Percentiles rank a stretch among this genome's conserved stretches.
Conservation (phyloP, 345 rosid species). For the Lepidium sativum region DNA sequence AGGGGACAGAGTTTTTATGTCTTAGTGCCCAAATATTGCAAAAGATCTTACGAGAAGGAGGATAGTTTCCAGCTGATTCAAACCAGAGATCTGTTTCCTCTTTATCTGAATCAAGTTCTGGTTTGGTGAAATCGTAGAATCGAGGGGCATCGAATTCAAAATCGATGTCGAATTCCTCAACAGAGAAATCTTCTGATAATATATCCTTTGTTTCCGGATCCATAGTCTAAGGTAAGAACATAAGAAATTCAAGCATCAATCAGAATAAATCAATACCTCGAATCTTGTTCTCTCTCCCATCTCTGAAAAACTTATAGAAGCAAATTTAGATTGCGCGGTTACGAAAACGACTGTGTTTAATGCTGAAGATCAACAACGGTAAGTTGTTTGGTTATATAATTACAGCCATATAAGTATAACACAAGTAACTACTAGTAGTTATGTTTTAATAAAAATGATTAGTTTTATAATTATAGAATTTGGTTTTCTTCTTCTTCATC, state of each 20-base stretch:
- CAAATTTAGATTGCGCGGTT: constrained; percentile 18
- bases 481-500: neutral
- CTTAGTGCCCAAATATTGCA: neutral
- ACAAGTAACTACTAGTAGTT: constrained; percentile 1
- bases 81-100: constrained; percentile 61
- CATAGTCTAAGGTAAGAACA: constrained; percentile 7
- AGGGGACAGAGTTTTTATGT: neutral
- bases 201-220: constrained; percentile 19
- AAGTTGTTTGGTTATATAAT: constrained; percentile 1
- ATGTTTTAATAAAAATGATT: too few species aligned
- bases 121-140: constrained; percentile 48
- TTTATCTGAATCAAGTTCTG: constrained; percentile 37
- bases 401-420: too few species aligned
- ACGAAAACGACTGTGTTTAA: constrained; percentile 14
- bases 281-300: neutral
- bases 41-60: constrained; percentile 62
- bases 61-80: constrained; percentile 40
- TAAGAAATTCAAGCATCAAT: neutral
- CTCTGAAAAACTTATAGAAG: neutral
- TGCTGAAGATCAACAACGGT: neutral
- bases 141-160: constrained; percentile 77
- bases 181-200: neutral
- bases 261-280: neutral
- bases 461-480: neutral
- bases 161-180: constrained; percentile 36